A percentile compares a stretch with the other conserved stretches of the same genome.
Evolutionary conservation across 805 yeast genomes (phyloP).

Genomic region (Cephaloascus fragrans): DNA sequence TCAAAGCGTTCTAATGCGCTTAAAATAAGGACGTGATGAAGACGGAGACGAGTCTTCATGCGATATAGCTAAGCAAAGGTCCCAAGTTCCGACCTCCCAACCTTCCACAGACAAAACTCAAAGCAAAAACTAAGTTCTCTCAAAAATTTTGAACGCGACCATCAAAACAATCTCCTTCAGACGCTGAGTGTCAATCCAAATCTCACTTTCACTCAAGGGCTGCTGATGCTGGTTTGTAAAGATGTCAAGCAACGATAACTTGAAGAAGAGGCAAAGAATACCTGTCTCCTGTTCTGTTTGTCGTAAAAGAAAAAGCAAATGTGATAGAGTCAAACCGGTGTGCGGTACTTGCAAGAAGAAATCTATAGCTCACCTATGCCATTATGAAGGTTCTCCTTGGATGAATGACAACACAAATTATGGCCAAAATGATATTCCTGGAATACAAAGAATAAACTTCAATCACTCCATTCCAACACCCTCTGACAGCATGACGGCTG

Average conservation of each 20-base stretch:
- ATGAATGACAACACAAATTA: not conserved
- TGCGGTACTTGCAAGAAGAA: slow-evolving; percentile 33
- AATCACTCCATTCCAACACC: not conserved
- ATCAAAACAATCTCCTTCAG: too few relatives aligned
- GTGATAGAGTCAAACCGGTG: slow-evolving; percentile 31
- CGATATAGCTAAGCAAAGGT: too few relatives aligned
- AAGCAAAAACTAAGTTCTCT: too few relatives aligned
- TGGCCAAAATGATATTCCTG: not conserved
- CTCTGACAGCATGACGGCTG: not conserved
- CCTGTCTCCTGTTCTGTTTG: slow-evolving; percentile 35
- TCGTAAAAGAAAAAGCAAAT: slow-evolving; percentile 29
- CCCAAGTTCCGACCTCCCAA: too few relatives aligned
- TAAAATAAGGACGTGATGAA: too few relatives aligned
- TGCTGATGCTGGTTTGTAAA: too few relatives aligned
- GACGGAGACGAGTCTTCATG: too few relatives aligned
- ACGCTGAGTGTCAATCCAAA: too few relatives aligned
- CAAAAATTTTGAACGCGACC: too few relatives aligned
- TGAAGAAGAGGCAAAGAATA: slow-evolving; percentile 22
- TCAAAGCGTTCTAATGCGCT: too few relatives aligned
- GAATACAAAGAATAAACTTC: not conserved
- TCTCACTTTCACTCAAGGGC: too few relatives aligned
- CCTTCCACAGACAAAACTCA: too few relatives aligned
- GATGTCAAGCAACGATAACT: not conserved
- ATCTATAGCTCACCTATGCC: slow-evolving; percentile 32
- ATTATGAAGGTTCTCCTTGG: slow-evolving; percentile 14